Base-by-base conservation (phyloP, 2,329 filamentous ascomycete genomes). In the Ramichloridium luteum region DNA sequence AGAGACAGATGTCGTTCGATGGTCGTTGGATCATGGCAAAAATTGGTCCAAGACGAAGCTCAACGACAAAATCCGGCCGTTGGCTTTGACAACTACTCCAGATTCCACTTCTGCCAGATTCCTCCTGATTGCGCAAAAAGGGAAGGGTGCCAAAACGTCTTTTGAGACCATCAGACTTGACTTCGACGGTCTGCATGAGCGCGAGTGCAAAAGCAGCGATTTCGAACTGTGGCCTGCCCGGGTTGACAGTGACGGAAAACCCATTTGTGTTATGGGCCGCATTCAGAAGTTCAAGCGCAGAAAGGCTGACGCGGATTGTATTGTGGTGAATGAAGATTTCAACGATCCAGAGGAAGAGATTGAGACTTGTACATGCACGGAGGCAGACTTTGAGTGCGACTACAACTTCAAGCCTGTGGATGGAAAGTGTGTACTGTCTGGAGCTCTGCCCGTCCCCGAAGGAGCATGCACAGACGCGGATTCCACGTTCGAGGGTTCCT, bases 41-140 rank as follows among this genome's bases (percentile, higher is more conserved):
- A 72, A 72, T 2, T 98, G 92, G 90, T 63, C 78, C 36, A 64
- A 68, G 9, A 68, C 75, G n/a, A 59, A 80, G 27, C 63, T 96
- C 4, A 72, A 79, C 1, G 62, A 69, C 35, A 78, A 79, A 46
- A 66, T 96, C 39, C 67, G 67, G 34, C 82, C 85, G 10, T 65
- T 70, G 35, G 67, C 80, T 34, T 64, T 98, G 30, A 93, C 84
- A 0, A 96, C 90, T 0, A 85, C 84, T 0, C 81, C 81, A 17
- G 90, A 96, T 50, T 93, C 90, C 2, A 93, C 88, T 3, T 93
- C 81, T 48, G 68, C 92, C 32, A 93, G 92, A 50, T 96, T 98
- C 49, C 54, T 94, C 16, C 65, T 96, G 15, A 67, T 85, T 33
- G 86, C 74, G 16, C 49, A 62, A 45, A 59, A 68, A 41, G 65